Evolutionary conservation across 2,329 filamentous ascomycete genomes (phyloP), one percentile per base, ranked within the genome.

Genomic region (Epichloe festucae): DNA sequence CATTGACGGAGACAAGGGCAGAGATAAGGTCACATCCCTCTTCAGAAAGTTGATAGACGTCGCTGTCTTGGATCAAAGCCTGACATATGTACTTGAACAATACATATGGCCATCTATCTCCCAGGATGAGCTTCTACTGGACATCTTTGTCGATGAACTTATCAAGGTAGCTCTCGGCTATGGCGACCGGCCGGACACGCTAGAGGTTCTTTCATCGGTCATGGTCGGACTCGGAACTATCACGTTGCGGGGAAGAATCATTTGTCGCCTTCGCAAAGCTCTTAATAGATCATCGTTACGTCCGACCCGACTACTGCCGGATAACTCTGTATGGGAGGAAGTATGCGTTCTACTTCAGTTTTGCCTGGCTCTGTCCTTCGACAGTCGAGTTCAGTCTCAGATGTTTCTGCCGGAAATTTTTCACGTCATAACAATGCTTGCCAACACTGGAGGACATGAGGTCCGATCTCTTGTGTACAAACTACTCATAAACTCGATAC

Each of bases 281-380:
- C 67, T 86, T 46, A 85, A 84, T 58, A 74, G 81, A 53, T 83
- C 81, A 5, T 85, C 82, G 1, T 67, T 84, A 49, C 74, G 82
- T 39, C 80, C 82, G n/a, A 85, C 82, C 1, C 78, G 78, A 56
- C 71, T 77, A 49, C 69, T 86, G 2, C 77, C 80, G 8, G 82
- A 86, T 53, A 85, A 85, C 57, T 72, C 75, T 2, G 81, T 84
- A 8, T 86, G 82, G 82, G 67, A 73, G n/a, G 82, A 86, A 63
- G 79, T 86, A 31, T 84, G 81, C 60, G 73, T 85, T 45, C 68
- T 86, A 35, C 69, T 86, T 47, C 78, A 81, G 45, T 82, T 86
- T 56, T 84, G 80, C 54, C 68, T 85, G 14, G 77, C 81, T 2
- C 69, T 84, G 48, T 85, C 82, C 1, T 86, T 86, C 56, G 79